A percentile compares a stretch with the other conserved stretches of the same genome.
Conservation (phyloP, 371 early-diverging fungal genomes). For the Apophysomyces elegans region DNA sequence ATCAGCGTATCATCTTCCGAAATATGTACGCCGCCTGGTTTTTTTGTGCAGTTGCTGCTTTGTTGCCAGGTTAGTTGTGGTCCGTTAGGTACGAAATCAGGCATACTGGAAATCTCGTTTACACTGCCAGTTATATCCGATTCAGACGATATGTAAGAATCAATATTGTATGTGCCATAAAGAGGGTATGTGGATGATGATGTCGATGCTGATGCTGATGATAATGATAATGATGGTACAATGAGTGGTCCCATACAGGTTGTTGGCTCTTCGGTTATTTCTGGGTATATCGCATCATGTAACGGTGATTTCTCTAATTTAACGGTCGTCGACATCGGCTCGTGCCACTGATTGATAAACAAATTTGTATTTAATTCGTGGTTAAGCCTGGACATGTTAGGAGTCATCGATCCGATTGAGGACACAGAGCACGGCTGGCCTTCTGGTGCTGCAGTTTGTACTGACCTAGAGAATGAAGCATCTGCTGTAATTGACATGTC, state of each 20-base stretch:
- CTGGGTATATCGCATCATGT: not conserved
- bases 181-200: not conserved
- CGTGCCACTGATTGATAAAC: slow-evolving; percentile 1
- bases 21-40: not conserved
- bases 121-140: not conserved
- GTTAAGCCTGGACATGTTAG: not conserved
- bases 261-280: not conserved
- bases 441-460: not conserved
- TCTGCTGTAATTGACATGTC: not conserved
- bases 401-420: not conserved
- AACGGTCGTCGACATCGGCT: not conserved
- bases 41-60: not conserved
- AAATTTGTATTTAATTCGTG: not conserved
- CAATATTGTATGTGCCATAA: not conserved
- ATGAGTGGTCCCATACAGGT: not conserved
- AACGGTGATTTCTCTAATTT: not conserved
- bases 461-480: too few species aligned
- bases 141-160: not conserved
- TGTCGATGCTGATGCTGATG: slow-evolving; percentile 4
- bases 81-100: not conserved
- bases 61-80: slow-evolving; percentile 5
- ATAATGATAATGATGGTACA: slow-evolving; percentile 3
- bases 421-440: not conserved
- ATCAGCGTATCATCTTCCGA: not conserved
- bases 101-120: not conserved